Percentiles rank a stretch among this genome's conserved stretches.
phyloP scores from a whole-genome alignment of 1,284 basidiomycete species.

The Ustilago nuda region DNA sequence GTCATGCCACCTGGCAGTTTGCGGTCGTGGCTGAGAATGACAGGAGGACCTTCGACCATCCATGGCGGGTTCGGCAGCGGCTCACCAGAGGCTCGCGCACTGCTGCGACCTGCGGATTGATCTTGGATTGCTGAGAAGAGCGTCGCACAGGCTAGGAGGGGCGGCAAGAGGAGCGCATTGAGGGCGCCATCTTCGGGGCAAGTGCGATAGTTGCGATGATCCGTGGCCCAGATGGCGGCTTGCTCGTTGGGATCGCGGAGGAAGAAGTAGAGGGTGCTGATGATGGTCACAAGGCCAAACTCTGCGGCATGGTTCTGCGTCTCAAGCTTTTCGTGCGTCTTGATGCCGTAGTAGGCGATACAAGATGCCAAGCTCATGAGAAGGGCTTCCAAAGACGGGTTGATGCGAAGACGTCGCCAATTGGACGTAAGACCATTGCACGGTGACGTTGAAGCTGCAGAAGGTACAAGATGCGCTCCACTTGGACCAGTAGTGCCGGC shows the following conservation, averaged over 20 bases:
- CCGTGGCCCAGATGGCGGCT: constrained; percentile 61
- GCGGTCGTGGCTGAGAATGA: constrained; percentile 42
- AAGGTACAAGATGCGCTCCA: background rate
- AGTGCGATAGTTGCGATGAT: constrained; percentile 56
- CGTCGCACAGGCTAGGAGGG: constrained; percentile 49
- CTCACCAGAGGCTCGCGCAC: constrained; percentile 45
- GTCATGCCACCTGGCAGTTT: constrained; percentile 43
- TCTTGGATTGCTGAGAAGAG: constrained; percentile 57
- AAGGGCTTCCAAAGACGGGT: constrained; percentile 42
- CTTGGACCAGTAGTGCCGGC: constrained; percentile 5
- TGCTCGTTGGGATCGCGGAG: constrained; percentile 41
- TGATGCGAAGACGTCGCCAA: constrained; percentile 36
- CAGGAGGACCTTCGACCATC: constrained; percentile 52
- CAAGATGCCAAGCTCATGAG: constrained; percentile 42
- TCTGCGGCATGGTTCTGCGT: constrained; percentile 49
- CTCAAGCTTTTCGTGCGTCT: constrained; percentile 29
- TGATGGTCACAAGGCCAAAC: constrained; percentile 43
- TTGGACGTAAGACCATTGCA: background rate
- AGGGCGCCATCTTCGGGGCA: constrained; percentile 60
- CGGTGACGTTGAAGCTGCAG: constrained; percentile 6
- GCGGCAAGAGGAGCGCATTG: constrained; percentile 54
- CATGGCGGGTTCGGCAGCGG: constrained; percentile 49
- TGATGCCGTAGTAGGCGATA: constrained; percentile 38
- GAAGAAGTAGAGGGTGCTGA: constrained; percentile 52
- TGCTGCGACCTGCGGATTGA: constrained; percentile 43